Conservation (phyloP, 305 asterid species). For the Withania somnifera region DNA sequence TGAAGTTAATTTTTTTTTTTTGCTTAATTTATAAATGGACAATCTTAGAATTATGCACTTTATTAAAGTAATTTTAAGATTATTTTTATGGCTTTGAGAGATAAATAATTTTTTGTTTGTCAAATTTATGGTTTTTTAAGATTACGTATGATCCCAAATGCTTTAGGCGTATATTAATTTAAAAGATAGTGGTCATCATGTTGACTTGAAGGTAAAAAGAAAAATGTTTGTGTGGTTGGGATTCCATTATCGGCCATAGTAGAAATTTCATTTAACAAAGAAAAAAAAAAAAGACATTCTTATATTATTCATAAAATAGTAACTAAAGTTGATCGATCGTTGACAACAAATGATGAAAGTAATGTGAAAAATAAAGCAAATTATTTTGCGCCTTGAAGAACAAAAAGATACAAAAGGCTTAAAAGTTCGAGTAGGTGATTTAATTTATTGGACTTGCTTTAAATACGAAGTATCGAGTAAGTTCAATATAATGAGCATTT, state of each 20-base stretch:
- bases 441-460: too few relatives aligned
- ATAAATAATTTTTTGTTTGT: neutral
- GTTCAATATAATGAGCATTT: too few relatives aligned
- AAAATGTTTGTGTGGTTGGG: neutral
- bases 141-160: constrained; percentile 3
- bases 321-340: neutral
- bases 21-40: neutral
- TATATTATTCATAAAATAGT: too few relatives aligned
- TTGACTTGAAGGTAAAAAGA: neutral
- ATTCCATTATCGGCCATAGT: neutral
- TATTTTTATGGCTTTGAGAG: neutral
- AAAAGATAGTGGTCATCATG: constrained; percentile 1
- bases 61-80: neutral
- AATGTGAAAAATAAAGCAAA: too few relatives aligned
- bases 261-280: neutral
- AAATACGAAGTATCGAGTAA: too few relatives aligned
- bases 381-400: too few relatives aligned
- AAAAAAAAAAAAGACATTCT: neutral
- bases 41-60: neutral
- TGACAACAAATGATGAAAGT: too few relatives aligned
- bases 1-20: neutral
- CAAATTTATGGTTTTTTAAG: neutral
- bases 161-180: neutral
- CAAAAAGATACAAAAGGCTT: too few relatives aligned
- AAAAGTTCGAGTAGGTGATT: too few relatives aligned